Evolutionary conservation across 2,329 filamentous ascomycete genomes (phyloP), one percentile per base, ranked within the genome.

Genomic region (Huntiella savannae): DNA sequence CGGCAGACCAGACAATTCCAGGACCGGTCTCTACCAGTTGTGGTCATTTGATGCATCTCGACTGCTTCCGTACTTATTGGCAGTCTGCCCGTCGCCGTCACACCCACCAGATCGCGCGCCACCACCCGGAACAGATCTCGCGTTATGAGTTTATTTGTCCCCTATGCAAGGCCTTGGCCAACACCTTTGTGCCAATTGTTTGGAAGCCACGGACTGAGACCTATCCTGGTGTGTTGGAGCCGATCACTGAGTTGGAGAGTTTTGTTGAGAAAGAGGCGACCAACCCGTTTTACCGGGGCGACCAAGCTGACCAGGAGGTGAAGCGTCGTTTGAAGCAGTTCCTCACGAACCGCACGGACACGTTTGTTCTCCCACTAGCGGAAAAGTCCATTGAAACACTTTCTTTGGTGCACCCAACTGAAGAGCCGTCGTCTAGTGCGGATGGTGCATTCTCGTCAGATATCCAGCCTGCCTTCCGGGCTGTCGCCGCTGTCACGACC

Each of bases 11-110:
- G 36, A 76, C 76, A 33, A 69, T 71, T 22, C 68, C 73, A 13
- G 91, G 87, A 0, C 82, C 88, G 0, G 80, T 96, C 1, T 83
- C 87, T 8, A 83, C 82, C 33, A 85, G 88, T 7, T 98, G 91
- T 60, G 91, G 91, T 2, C 91, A 98, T 60, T 92, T 98, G 56
- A 98, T 98, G 91, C 91, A 98, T 60, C 96, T 83, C 59, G 77
- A 75, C 54, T 98, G 91, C 62, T 98, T 98, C 58, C 86, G 95
- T 56, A 75, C 82, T 36, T 98, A 96, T 57, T 81, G 84, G 53
- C 75, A 82, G 40, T 85, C 88, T 3, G 93, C 85, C 0, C 70
- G 79, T 45, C 73, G 87, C 50, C 75, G 91, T 35, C 92, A 98
- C 58, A 75, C 74, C 15, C 84, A 91, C 55, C 91, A 98, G 59